Base-by-base conservation (phyloP, 2,329 filamentous ascomycete species). In the Colletotrichum chlorophyti region DNA sequence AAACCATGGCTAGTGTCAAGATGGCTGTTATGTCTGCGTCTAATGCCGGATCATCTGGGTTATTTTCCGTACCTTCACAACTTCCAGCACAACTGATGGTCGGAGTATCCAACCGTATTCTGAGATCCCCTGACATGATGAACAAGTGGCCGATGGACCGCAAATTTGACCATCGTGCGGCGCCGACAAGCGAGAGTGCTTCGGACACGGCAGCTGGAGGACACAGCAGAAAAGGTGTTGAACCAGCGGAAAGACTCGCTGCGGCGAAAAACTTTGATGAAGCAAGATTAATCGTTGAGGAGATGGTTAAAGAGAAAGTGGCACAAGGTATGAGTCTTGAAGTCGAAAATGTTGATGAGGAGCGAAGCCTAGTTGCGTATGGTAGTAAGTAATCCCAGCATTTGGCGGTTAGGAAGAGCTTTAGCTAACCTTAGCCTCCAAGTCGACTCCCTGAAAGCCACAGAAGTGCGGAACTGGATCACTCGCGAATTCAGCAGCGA, bases 101-200 rank as follows among this genome's bases (percentile, higher is more conserved):
- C 27, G 71, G 72, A 23, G 66, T 67, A 11, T 58, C 64, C 4
- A 62, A 63, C 2, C 19, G 27, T 3, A 43, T 52, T n/a, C 29
- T 58, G 62, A 5, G 50, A 66, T 5, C 47, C 45, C 5, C 69
- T 76, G 31, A 79, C 60, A 65, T 76, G 17, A 68, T 83, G 4
- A 81, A 84, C 64, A 70, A 78, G 60, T 75, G 73, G 3, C 61
- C 66, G 4, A 65, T 69, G 1, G 68, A 72, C 50, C 57, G 73
- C 17, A 41, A 27, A 10, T 42, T 57, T 11, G 41, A 27, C 2
- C 43, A 42, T 11, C 24, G 63, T 3, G 46, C 59, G n/a, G n/a
- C n/a, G n/a, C n/a, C n/a, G n/a, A n/a, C n/a, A n/a, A n/a, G n/a
- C n/a, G n/a, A n/a, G n/a, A n/a, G n/a, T 10, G 61, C 45, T 3